A percentile compares a stretch with the other conserved stretches of the same genome.
phyloP scores from a whole-genome alignment of 2,329 filamentous ascomycete genomes.

The Fusarium avenaceum region DNA sequence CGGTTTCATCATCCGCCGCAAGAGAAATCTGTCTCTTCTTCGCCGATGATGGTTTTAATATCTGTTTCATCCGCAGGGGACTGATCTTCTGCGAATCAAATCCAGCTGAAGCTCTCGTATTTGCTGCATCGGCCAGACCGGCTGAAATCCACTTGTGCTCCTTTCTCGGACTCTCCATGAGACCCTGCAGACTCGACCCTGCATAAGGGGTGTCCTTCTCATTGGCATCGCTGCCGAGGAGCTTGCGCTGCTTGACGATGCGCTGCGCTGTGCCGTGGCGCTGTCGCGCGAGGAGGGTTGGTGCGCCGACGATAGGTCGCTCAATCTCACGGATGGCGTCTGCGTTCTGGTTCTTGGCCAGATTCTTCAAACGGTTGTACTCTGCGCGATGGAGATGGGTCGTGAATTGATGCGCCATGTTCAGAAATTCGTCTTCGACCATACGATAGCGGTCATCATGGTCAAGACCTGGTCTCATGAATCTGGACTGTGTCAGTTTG shows the following conservation, averaged over 20 bases:
- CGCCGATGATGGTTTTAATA: background rate
- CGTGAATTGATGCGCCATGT: conserved; percentile 77
- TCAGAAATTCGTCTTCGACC: conserved; percentile 85
- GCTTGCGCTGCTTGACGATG: conserved; percentile 45
- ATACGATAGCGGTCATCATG: conserved; percentile 83
- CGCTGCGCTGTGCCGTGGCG: conserved; percentile 42
- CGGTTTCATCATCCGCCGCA: conserved; percentile 38
- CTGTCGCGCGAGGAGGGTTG: conserved; percentile 46
- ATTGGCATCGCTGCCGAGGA: conserved; percentile 20
- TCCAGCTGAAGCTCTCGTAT: conserved; percentile 49
- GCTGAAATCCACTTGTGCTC: conserved; percentile 49
- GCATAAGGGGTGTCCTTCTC: conserved; percentile 44
- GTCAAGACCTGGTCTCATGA: conserved; percentile 74
- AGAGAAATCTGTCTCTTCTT: conserved; percentile 34
- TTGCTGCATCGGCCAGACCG: conserved; percentile 35
- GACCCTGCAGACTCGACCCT: conserved; percentile 56
- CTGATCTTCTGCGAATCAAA: conserved; percentile 43
- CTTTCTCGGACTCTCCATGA: conserved; percentile 60
- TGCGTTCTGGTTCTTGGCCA: conserved; percentile 67
- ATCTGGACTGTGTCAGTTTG: conserved; percentile 53
- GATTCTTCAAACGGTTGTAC: conserved; percentile 75
- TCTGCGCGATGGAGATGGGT: conserved; percentile 82
- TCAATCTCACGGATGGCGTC: conserved; percentile 65
- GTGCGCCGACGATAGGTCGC: conserved; percentile 62
- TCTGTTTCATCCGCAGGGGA: conserved; percentile 20